Base-by-base conservation (phyloP, 148 eudicot genomes). In the Drosera capensis region DNA sequence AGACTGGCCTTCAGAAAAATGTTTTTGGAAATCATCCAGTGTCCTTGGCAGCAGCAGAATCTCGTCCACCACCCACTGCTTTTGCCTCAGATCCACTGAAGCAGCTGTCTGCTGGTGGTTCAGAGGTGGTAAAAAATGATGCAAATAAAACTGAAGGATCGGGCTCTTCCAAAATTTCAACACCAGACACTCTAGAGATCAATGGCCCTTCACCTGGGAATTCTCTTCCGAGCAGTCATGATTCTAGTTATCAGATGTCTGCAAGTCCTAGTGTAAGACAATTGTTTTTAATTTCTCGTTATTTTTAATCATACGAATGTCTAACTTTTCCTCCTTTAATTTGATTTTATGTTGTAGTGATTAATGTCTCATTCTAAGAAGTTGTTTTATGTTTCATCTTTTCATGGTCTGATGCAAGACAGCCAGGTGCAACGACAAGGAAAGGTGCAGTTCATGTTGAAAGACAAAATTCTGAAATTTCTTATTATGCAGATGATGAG, bases 401-500 rank as follows among this genome's bases (percentile, higher is more conserved):
- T 58, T 45, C 11, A 44, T 29, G 52, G 41, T 42, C n/a, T 34
- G 22, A 47, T 18, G 17, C 15, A 45, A 56, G 68, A 53, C 79
- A 90, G 99, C 80, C 85, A 57, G 82, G 77, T 51, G 93, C 99
- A 37, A 81, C 94, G 19, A 80, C 99, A 6, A 59, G 99, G 49
- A 90, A 90, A 71, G 71, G 56, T 53, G 59, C 75, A 42, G 2
- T 65, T 9, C 93, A 85, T 69, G 77, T 62, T 45, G 99, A 90
- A 39, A 74, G 80, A 63, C 94, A 78, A 53, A 85, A 73, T 55
- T 85, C 99, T 60, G 99, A 90, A 58, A 55, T 62, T 25, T 71
- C 75, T 45, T 90, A 90, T 55, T 85, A 73, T 60, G 94, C 94
- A 30, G 99, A 90, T 53, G 99, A 90, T 66, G 99, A 90, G 72